Percentiles rank a stretch among this genome's conserved stretches.
phyloP scores from a whole-genome alignment of 2,329 filamentous ascomycete species.

The Ceratocystis lukuohia region DNA sequence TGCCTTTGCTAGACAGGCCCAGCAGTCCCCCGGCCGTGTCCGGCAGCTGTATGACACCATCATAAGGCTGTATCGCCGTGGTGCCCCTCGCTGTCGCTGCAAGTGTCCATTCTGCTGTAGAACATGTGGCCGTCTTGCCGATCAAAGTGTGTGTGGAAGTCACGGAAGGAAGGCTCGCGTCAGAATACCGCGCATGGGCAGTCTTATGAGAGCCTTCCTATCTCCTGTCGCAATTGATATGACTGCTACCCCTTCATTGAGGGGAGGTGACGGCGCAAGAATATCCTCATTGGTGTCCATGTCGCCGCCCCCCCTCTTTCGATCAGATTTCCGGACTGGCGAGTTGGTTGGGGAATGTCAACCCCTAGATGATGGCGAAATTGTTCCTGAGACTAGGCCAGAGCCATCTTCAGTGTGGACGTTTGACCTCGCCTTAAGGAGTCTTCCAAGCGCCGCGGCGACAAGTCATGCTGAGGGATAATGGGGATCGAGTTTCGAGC shows the following conservation, averaged over 20 bases:
- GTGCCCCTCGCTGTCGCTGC: constrained; percentile 2
- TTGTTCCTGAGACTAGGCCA: neutral
- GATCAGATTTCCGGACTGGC: neutral
- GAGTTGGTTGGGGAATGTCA: neutral
- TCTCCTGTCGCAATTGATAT: constrained; percentile 4
- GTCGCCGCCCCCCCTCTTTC: neutral
- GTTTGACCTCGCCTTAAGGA: neutral
- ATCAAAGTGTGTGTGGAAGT: neutral
- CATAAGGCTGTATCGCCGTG: neutral
- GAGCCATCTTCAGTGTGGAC: neutral
- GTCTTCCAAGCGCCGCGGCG: neutral
- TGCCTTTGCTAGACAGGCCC: neutral
- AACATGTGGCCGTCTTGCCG: constrained; percentile 7
- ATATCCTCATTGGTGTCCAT: neutral
- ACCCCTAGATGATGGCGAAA: neutral
- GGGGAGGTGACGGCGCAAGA: neutral
- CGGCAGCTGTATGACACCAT: constrained; percentile 5
- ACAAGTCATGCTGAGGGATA: neutral
- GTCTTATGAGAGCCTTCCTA: constrained; percentile 7
- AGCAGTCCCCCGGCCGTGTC: neutral
- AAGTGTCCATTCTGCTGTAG: constrained; percentile 11
- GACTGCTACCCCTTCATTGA: neutral
- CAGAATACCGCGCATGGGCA: constrained; percentile 1
- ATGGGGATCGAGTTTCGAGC: neutral
- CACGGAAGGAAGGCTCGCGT: neutral